phyloP scores from a whole-genome alignment of 176 grass and related monocot species.

The Stipa capillata region DNA sequence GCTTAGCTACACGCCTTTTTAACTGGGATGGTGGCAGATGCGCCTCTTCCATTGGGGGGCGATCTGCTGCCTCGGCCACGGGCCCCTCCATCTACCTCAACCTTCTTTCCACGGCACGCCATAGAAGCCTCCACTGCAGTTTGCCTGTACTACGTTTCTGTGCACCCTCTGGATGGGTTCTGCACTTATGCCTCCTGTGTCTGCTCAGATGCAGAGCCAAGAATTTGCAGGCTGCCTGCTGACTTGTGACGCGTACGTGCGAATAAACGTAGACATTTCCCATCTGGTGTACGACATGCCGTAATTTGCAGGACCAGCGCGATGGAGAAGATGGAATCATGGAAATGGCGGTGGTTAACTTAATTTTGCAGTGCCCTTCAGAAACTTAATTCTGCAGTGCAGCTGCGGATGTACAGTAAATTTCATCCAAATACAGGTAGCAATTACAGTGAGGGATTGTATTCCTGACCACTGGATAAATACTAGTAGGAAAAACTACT shows the following conservation, averaged over 20 bases:
- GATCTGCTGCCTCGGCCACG: not conserved
- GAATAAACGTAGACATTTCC: no score
- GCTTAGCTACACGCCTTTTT: not conserved
- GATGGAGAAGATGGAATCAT: not conserved
- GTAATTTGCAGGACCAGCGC: not conserved
- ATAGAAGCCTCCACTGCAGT: conserved; percentile 42
- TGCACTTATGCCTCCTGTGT: no score
- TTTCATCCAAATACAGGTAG: conserved; percentile 29
- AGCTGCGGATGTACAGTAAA: conserved; percentile 65
- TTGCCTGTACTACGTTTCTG: conserved; percentile 15
- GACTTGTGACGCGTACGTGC: not conserved
- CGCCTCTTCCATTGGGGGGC: not conserved
- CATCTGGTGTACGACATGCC: not conserved
- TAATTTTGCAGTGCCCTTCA: conserved; percentile 5
- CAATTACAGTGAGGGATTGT: conserved; percentile 37
- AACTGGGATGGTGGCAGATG: not conserved
- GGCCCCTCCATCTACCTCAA: not conserved
- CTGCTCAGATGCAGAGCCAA: not conserved
- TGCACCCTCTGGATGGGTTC: not conserved
- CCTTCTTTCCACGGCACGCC: conserved; percentile 60
- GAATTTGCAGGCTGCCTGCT: not conserved
- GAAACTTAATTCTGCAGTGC: no score
- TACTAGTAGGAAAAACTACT: not conserved
- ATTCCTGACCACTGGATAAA: conserved; percentile 11
- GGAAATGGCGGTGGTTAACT: conserved; percentile 40